Evolutionary conservation across 2,329 filamentous ascomycete species (phyloP).

Genomic region (Claviceps quebecensis): DNA sequence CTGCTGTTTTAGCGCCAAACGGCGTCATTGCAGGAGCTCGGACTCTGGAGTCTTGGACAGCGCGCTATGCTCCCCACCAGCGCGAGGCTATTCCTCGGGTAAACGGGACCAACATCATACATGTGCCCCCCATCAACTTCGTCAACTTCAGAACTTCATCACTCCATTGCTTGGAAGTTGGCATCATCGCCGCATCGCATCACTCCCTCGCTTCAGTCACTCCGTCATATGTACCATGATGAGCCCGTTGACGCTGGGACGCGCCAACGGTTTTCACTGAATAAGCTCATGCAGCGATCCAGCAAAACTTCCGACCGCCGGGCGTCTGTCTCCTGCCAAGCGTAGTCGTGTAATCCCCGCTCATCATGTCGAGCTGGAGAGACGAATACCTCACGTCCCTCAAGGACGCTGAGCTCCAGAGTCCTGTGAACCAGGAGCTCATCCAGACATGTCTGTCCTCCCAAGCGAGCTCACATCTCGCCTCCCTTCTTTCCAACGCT

Average conservation of each 20-base stretch:
- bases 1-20: not conserved
- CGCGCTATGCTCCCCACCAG: not conserved
- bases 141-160: not conserved
- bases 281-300: not conserved
- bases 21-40: not conserved
- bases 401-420: constrained; percentile 55
- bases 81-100: constrained; percentile 20
- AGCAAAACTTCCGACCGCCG: not conserved
- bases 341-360: not conserved
- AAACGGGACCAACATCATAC: constrained; percentile 7
- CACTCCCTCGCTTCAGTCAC: not conserved
- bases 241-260: too few relatives aligned
- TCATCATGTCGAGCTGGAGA: constrained; percentile 53
- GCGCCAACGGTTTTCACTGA: not conserved
- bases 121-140: not conserved
- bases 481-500: too few relatives aligned
- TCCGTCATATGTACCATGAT: too few relatives aligned
- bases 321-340: not conserved
- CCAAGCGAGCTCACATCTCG: not conserved
- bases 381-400: constrained; percentile 69
- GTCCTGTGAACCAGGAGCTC: constrained; percentile 46
- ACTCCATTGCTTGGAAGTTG: not conserved
- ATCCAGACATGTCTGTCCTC: constrained; percentile 60
- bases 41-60: too few relatives aligned
- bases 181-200: not conserved